Conservation (phyloP, 2,329 filamentous ascomycete genomes). For the Triangularia verruculosa region DNA sequence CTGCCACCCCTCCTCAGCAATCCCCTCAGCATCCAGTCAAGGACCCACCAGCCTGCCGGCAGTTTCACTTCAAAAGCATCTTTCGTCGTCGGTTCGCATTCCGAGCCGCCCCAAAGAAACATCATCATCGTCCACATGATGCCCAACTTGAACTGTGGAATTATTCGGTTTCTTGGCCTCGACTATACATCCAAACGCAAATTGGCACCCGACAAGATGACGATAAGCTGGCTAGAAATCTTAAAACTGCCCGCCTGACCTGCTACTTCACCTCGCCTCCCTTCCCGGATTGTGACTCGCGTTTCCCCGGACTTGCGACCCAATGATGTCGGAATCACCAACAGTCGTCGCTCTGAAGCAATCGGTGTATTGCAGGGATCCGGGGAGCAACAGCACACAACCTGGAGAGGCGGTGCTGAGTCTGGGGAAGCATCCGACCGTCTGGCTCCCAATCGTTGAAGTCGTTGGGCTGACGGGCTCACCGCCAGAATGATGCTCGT, state of each 20-base stretch:
- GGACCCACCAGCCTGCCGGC: background rate
- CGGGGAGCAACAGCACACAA: background rate
- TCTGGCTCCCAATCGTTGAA: conserved; percentile 1
- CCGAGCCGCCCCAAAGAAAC: conserved; percentile 21
- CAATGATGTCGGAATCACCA: conserved; percentile 1
- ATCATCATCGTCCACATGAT: background rate
- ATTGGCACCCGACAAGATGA: too few relatives aligned
- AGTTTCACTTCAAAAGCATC: conserved; percentile 12
- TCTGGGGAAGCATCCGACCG: conserved; percentile 1
- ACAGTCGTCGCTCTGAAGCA: background rate
- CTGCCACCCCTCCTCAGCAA: background rate
- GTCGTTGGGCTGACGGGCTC: conserved; percentile 1
- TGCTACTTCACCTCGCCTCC: conserved; percentile 2
- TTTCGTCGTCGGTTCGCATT: conserved; percentile 19
- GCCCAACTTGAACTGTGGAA: background rate
- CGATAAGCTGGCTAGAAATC: background rate
- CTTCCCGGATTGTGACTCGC: background rate
- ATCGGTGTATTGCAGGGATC: conserved; percentile 3
- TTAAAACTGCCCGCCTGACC: background rate
- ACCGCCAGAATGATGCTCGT: conserved; percentile 8
- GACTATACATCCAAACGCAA: background rate
- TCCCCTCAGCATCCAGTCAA: conserved; percentile 1
- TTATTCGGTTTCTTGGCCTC: background rate
- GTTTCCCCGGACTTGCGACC: background rate
- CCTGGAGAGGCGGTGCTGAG: background rate